These are phyloP conservation scores for Chrysochromulina tobinii DNA, from an alignment of 78 protist genomes.

Conservation along the genomic window DNA sequence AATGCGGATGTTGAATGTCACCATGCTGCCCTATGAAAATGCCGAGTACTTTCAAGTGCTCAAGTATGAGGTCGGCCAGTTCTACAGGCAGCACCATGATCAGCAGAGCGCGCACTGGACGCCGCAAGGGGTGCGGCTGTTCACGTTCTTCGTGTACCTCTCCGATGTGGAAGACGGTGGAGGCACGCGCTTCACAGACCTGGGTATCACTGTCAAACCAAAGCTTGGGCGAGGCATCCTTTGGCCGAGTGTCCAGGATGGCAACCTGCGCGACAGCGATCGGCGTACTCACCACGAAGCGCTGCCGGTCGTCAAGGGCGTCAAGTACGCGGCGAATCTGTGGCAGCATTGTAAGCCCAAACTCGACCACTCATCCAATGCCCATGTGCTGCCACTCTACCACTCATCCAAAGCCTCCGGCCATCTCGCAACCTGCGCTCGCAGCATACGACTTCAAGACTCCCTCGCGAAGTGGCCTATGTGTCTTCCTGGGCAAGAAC, in stretches of 20 bases:
- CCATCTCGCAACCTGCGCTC: no score
- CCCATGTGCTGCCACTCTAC: no score
- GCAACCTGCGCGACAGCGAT: not conserved
- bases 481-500: no score
- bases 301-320: no score
- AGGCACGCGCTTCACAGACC: not conserved
- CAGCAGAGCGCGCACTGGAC: constrained; percentile 25
- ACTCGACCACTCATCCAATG: no score
- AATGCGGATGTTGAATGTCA: not conserved
- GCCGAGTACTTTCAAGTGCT: constrained; percentile 16
- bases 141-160: constrained; percentile 17
- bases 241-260: not conserved
- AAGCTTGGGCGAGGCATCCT: not conserved
- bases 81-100: constrained; percentile 7
- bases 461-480: no score
- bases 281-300: no score
- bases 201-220: not conserved
- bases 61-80: constrained; percentile 21
- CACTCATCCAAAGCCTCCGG: no score
- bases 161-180: not conserved
- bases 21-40: not conserved
- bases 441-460: no score
- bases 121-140: constrained; percentile 8
- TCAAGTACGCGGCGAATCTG: no score
- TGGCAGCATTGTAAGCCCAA: no score